These are phyloP conservation scores for Penicillium steckii DNA, from an alignment of 495 filamentous ascomycete species.

Conservation along the genomic window DNA sequence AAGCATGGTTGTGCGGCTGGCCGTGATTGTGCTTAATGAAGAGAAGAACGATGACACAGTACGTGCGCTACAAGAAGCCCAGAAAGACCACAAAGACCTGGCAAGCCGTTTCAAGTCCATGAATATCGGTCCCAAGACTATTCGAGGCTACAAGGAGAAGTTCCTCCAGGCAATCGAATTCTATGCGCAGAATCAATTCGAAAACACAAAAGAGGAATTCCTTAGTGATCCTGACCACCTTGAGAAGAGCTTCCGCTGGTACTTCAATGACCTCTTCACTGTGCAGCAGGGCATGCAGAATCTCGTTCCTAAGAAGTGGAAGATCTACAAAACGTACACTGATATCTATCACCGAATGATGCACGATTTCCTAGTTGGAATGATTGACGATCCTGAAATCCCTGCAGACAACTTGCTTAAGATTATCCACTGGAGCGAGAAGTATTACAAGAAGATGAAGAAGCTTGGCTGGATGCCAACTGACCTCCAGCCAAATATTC, in stretches of 20 bases:
- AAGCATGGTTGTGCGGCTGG: constrained; percentile 85
- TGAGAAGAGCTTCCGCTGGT: constrained; percentile 87
- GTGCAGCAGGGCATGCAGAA: constrained; percentile 86
- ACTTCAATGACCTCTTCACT: constrained; percentile 92
- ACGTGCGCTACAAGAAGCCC: constrained; percentile 84
- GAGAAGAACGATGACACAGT: constrained; percentile 94
- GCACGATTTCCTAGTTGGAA: constrained; percentile 83
- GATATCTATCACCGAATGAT: constrained; percentile 89
- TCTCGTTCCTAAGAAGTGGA: constrained; percentile 96
- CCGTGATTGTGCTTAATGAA: constrained; percentile 89
- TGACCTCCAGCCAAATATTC: constrained; percentile 75
- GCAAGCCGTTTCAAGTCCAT: constrained; percentile 92
- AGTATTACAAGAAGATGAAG: constrained; percentile 93
- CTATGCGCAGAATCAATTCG: constrained; percentile 70
- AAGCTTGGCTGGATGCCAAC: constrained; percentile 76
- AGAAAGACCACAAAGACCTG: constrained; percentile 92
- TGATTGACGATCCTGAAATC: constrained; percentile 78
- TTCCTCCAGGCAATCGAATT: constrained; percentile 78
- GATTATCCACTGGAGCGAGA: constrained; percentile 92
- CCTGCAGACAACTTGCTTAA: constrained; percentile 76
- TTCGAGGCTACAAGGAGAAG: constrained; percentile 96
- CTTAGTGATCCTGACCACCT: constrained; percentile 76
- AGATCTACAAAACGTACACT: constrained; percentile 85
- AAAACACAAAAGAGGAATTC: constrained; percentile 71
- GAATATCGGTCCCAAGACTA: constrained; percentile 81